phyloP scores from a whole-genome alignment of 106 monocot genomes.

The Dendrobium catenatum region DNA sequence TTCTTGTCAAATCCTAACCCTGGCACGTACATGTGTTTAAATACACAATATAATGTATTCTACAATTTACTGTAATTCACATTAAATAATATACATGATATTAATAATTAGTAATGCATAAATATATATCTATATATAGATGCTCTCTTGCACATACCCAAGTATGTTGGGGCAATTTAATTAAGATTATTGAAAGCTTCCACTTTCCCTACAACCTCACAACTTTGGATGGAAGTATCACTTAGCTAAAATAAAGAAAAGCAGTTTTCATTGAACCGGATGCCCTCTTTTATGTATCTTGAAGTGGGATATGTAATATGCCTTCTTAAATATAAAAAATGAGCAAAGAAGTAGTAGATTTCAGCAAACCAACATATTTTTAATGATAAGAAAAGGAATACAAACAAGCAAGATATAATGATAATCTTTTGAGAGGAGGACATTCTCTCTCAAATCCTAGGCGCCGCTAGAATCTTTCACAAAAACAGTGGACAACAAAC shows the following conservation, averaged over 20 bases:
- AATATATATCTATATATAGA: not conserved
- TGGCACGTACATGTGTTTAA: not conserved
- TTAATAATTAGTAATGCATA: not conserved
- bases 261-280: not conserved
- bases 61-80: not conserved
- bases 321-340: too few relatives aligned
- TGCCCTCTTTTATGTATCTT: not conserved
- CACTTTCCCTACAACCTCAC: not conserved
- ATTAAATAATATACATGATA: not conserved
- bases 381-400: too few relatives aligned
- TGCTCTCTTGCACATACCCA: not conserved
- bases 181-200: not conserved
- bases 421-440: too few relatives aligned
- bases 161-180: not conserved
- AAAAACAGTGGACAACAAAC: too few relatives aligned
- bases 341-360: too few relatives aligned
- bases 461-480: too few relatives aligned
- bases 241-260: not conserved
- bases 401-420: too few relatives aligned
- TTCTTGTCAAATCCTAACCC: not conserved
- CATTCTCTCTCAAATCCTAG: too few relatives aligned
- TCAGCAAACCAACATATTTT: too few relatives aligned
- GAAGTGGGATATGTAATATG: not conserved
- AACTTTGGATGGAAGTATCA: not conserved
- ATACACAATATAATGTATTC: not conserved